Evolutionary conservation across 2,329 filamentous ascomycete species (phyloP).

Genomic region (Penicillium sp.): DNA sequence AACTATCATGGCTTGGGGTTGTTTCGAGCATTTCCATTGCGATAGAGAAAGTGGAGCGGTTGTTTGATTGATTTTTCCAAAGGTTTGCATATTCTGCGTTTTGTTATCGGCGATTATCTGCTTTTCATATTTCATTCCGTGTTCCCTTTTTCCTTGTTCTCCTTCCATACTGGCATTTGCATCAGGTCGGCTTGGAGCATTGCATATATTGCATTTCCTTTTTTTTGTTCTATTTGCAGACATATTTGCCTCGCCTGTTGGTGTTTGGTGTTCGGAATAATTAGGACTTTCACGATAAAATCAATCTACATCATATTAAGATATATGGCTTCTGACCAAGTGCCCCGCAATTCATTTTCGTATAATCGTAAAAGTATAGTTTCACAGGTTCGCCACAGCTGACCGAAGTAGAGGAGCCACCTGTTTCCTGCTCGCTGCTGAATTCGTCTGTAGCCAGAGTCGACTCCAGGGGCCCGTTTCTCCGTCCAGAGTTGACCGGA

Average conservation of each 20-base stretch:
- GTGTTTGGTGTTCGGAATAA: slow-evolving; percentile 18
- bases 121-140: background rate
- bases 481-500: slow-evolving; percentile 17
- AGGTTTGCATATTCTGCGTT: slow-evolving; percentile 7
- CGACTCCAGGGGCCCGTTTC: slow-evolving; percentile 45
- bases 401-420: slow-evolving; percentile 64
- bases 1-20: slow-evolving; percentile 5
- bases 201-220: slow-evolving; percentile 25
- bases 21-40: slow-evolving; percentile 5
- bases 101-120: slow-evolving; percentile 6
- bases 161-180: slow-evolving; percentile 30
- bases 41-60: slow-evolving; percentile 1
- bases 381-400: slow-evolving; percentile 38
- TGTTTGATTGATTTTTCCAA: slow-evolving; percentile 3
- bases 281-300: slow-evolving; percentile 3
- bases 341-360: background rate
- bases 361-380: background rate
- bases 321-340: background rate
- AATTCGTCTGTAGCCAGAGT: slow-evolving; percentile 61
- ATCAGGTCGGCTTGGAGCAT: slow-evolving; percentile 28
- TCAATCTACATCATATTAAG: background rate
- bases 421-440: slow-evolving; percentile 65
- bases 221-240: slow-evolving; percentile 7
- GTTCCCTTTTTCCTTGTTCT: slow-evolving; percentile 8
- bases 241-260: slow-evolving; percentile 4